phyloP scores from a whole-genome alignment of 495 filamentous ascomycete genomes.

The Neurospora sp. region DNA sequence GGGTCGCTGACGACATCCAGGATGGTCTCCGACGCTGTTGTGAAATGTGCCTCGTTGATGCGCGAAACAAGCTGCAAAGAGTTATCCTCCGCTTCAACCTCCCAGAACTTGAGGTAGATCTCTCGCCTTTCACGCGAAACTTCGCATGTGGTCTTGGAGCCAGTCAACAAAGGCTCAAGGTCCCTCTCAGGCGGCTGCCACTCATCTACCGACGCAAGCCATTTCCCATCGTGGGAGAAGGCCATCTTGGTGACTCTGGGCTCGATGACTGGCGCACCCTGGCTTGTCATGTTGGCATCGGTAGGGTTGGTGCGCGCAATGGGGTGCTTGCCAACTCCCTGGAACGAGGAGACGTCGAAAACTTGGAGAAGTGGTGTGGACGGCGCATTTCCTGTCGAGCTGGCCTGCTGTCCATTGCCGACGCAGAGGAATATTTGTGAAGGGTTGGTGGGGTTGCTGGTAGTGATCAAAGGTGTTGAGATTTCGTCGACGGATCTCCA shows the following conservation, averaged over 20 bases:
- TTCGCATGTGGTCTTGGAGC: constrained; percentile 24
- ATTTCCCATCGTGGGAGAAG: constrained; percentile 68
- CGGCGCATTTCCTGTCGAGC: constrained; percentile 24
- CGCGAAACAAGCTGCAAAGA: constrained; percentile 68
- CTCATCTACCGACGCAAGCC: constrained; percentile 85
- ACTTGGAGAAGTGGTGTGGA: constrained; percentile 55
- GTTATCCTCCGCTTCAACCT: constrained; percentile 51
- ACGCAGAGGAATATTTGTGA: constrained; percentile 37
- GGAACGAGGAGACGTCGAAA: constrained; percentile 64
- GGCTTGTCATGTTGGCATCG: constrained; percentile 60
- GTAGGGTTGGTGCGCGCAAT: constrained; percentile 81
- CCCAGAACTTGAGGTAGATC: constrained; percentile 85
- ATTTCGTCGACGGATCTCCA: constrained; percentile 25
- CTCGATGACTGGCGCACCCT: constrained; percentile 55
- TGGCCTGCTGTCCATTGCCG: constrained; percentile 36
- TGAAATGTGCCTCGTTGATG: constrained; percentile 71
- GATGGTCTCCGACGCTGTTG: constrained; percentile 42
- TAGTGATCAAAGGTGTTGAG: constrained; percentile 20
- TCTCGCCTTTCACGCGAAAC: constrained; percentile 48
- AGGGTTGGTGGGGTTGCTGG: constrained; percentile 27
- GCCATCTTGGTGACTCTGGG: constrained; percentile 65
- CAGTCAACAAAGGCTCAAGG: constrained; percentile 36
- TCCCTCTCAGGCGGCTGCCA: constrained; percentile 69
- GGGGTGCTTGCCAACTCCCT: constrained; percentile 72
- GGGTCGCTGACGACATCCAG: constrained; percentile 64